Evolutionary conservation across 108 stramenopile genomes (phyloP), one percentile per base, ranked within the genome.

Genomic region (Hondaea fermentalgiana): DNA sequence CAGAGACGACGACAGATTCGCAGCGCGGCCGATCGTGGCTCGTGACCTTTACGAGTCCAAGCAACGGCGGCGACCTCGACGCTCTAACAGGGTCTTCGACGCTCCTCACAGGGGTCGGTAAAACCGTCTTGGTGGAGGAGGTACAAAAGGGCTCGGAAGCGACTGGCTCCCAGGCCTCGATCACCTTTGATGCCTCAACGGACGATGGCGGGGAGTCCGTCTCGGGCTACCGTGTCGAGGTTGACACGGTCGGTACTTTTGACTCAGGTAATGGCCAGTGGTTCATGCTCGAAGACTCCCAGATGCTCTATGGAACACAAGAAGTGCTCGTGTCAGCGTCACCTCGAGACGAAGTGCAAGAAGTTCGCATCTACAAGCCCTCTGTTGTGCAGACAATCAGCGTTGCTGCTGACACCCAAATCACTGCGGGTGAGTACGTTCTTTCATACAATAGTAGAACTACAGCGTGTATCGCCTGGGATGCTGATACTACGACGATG

Each of bases 21-120:
- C 21, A 88, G 87, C 35, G 59, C 45, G 95, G 94, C 49, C 64
- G 93, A 57, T 92, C 91, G 47, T 95, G 93, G 89, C 92, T 92
- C 45, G 89, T 94, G 25, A 93, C 93, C 16, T 94, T 92, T 87
- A 92, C 90, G 53, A 42, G 59, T 5, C 57, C 72, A 43, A 59
- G 69, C 60, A 53, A 64, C 5, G 43, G 23, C 4, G 88, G 88
- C 3, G 88, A 88, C 23, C 8, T 88, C 25, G 60, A 47, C n/a
- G 5, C 49, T 5, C 23, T 88, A 4, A 19, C 5, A 16, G 29
- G 60, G 0, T 44, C 43, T 35, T 43, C 88, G 5, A 23, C 88
- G 5, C 49, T 23, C n/a, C 64, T 88, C 5, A 23, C 21, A 0
- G 88, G 88, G 0, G 45, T 43, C 4, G 88, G 60, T 23, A 60